Conservation (phyloP, 139 green algal genomes). For the Pleodorina starrii region DNA sequence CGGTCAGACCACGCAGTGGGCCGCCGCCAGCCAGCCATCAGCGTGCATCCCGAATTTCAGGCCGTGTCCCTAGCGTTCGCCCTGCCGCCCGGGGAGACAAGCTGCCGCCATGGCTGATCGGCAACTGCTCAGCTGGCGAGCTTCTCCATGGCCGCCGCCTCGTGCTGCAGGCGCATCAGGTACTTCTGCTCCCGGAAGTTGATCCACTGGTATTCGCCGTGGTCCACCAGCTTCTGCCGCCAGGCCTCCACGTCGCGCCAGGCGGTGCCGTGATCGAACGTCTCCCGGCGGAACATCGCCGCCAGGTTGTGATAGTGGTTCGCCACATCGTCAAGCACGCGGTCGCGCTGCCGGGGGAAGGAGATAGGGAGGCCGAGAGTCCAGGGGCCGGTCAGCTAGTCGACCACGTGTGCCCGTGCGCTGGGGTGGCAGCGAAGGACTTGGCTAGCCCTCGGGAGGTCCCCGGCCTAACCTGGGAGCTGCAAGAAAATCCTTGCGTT, state of each 20-base stretch:
- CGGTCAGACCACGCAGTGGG: no score
- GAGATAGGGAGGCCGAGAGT: no score
- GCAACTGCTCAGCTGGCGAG: constrained; percentile 34
- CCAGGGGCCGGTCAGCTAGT: no score
- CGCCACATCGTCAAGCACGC: constrained; percentile 52
- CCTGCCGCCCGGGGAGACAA: no score
- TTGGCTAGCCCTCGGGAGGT: no score
- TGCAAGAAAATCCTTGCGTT: no score
- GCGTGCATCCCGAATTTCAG: no score
- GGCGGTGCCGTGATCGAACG: constrained; percentile 58
- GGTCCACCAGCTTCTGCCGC: constrained; percentile 58
- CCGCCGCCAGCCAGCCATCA: no score
- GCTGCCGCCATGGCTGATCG: neutral
- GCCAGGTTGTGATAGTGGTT: constrained; percentile 60
- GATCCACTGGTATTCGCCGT: constrained; percentile 66
- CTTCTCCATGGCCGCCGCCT: constrained; percentile 59
- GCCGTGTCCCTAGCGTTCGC: no score
- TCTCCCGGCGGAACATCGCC: constrained; percentile 49
- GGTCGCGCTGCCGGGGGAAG: constrained; percentile 52
- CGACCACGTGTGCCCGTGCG: no score
- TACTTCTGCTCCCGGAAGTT: constrained; percentile 72
- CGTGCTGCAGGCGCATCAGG: constrained; percentile 61
- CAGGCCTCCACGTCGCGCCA: constrained; percentile 67
- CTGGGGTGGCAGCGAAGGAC: no score
- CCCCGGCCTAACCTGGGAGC: no score